Percentiles rank a stretch among this genome's conserved stretches.
Conservation (phyloP, 495 filamentous ascomycete genomes). For the Hypomontagnella monticulosa region DNA sequence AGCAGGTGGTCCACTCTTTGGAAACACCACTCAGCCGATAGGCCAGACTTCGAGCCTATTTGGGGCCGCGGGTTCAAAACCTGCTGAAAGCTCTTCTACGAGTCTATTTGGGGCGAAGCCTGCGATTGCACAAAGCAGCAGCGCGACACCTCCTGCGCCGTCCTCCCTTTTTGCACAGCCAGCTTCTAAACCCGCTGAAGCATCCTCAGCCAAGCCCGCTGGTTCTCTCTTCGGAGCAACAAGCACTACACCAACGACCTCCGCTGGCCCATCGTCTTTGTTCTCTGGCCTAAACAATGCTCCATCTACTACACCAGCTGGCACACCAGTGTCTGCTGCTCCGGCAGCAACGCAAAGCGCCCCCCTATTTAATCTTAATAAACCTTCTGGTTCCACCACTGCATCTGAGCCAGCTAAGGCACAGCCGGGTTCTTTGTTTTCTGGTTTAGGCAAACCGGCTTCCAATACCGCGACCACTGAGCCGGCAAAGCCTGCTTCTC, state of each 20-base stretch:
- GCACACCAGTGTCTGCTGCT: constrained; percentile 28
- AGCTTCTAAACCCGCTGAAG: constrained; percentile 39
- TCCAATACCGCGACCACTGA: constrained; percentile 30
- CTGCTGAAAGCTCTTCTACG: constrained; percentile 32
- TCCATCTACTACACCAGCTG: constrained; percentile 25
- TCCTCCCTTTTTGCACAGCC: constrained; percentile 30
- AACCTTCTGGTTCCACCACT: constrained; percentile 30
- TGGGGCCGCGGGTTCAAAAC: constrained; percentile 28
- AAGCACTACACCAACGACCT: constrained; percentile 22
- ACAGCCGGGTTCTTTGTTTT: constrained; percentile 29
- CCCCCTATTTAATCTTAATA: constrained; percentile 40
- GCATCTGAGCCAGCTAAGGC: constrained; percentile 32
- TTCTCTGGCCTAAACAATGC: constrained; percentile 24
- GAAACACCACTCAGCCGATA: constrained; percentile 16
- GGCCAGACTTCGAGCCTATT: constrained; percentile 31
- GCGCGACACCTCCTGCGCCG: constrained; percentile 1
- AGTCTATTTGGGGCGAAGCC: constrained; percentile 37
- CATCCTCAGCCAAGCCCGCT: constrained; percentile 29
- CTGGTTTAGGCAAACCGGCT: constrained; percentile 22
- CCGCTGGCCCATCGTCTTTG: constrained; percentile 25
- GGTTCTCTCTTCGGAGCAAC: constrained; percentile 19
- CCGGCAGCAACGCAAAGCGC: constrained; percentile 37
- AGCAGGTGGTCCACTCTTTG: constrained; percentile 27
- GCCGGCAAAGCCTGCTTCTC: constrained; percentile 40
- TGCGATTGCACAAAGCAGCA: constrained; percentile 20